Evolutionary conservation across 192 early-diverging fungal genomes (phyloP).

Genomic region (Geranomyces variabilis): DNA sequence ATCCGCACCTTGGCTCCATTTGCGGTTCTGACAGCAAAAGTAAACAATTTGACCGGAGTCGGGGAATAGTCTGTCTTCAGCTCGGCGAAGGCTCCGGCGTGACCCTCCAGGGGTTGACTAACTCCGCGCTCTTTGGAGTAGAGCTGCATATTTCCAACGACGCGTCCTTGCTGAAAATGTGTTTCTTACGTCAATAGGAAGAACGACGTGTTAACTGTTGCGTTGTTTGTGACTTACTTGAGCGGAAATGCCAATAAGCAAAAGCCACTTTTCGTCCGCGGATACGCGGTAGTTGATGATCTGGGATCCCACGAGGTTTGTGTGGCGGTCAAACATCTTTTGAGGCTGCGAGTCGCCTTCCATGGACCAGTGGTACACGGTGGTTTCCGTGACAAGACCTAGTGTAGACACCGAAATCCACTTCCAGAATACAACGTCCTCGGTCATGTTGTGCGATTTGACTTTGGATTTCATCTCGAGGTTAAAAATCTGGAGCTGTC

Average conservation of each 20-base stretch:
- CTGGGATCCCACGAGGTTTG: slow-evolving; percentile 79
- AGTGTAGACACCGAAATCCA: slow-evolving; percentile 88
- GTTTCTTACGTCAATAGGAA: background rate
- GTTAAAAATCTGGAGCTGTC: slow-evolving; percentile 97
- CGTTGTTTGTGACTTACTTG: slow-evolving; percentile 54
- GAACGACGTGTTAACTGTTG: background rate
- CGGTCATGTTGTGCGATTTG: slow-evolving; percentile 89
- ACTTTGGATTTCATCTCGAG: slow-evolving; percentile 94
- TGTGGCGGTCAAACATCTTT: slow-evolving; percentile 94
- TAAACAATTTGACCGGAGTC: slow-evolving; percentile 88
- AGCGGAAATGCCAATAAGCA: slow-evolving; percentile 92
- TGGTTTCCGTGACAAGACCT: slow-evolving; percentile 83
- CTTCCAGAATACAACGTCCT: slow-evolving; percentile 94
- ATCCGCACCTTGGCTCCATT: slow-evolving; percentile 73
- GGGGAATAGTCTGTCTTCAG: slow-evolving; percentile 72
- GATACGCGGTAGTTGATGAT: slow-evolving; percentile 96
- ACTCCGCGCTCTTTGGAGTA: slow-evolving; percentile 91
- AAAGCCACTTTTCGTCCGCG: slow-evolving; percentile 91
- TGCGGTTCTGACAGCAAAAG: slow-evolving; percentile 85
- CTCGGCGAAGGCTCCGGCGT: slow-evolving; percentile 94
- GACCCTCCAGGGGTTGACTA: slow-evolving; percentile 94
- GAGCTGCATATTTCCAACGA: slow-evolving; percentile 96
- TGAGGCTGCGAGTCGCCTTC: slow-evolving; percentile 82
- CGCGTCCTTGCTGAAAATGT: slow-evolving; percentile 66
- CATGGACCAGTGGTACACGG: slow-evolving; percentile 97